Base-by-base conservation (phyloP, 2,329 filamentous ascomycete genomes). In the Trichoderma polysporum region DNA sequence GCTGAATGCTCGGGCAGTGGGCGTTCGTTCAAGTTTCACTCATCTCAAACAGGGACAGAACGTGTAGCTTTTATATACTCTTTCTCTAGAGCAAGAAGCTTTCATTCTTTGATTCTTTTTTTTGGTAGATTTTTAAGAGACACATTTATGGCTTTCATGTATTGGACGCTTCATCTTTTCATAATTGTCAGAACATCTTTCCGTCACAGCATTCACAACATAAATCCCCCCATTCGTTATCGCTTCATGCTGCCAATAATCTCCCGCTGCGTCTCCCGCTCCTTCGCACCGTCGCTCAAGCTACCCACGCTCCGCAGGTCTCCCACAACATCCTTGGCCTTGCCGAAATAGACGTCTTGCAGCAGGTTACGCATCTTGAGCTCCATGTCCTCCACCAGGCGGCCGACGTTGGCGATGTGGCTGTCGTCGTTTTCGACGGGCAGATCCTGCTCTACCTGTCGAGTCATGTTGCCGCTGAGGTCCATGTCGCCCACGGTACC, bases 311-410 rank as follows among this genome's bases (percentile, higher is more conserved):
- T 98, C 78, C 95, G 87, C 79, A 99, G 81, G 78, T 99, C 94
- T 65, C 94, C 95, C 3, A 99, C 94, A 3, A 99, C 93, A 80
- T 99, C 95, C 86, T 97, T 97, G 65, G 95, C 94, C 85, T 99
- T 99, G 77, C 95, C 95, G 81, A 99, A 99, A 82, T 99, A 99
- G 58, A 99, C 95, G 81, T 99, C 95, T 84, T 99, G 94, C 78
- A 99, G 83, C 79, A 98, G 80, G 80, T 99, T 99, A 71, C 95
- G 88, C 95, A 99, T 98, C 86, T 97, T 97, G 78, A 97, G 88
- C 83, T 99, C 95, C 95, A 99, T 98, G 79, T 99, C 95, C 84
- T 99, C 95, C 61, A 99, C 94, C 76, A 99, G 85, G 70, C 90
- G 86, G 67, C 95, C 95, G 68, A 98, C 92, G 80, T 99, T 99